phyloP scores from a whole-genome alignment of 257 asterid genomes.

The Parsonsia alboflavescens region DNA sequence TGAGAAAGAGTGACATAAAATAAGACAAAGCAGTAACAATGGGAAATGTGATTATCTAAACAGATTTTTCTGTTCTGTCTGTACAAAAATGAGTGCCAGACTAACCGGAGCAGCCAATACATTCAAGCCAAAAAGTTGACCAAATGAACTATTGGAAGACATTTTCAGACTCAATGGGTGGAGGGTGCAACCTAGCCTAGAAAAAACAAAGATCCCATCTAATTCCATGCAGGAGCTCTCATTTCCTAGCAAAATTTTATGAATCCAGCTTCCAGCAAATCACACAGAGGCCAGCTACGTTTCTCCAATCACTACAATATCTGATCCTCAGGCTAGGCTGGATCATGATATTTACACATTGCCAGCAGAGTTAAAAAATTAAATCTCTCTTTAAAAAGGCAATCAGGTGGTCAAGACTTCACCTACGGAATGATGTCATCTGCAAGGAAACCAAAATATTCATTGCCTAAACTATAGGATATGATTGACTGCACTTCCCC shows the following conservation, averaged over 20 bases:
- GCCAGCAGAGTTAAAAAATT: background rate
- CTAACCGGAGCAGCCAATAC: background rate
- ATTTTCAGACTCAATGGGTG: background rate
- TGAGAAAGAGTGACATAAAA: background rate
- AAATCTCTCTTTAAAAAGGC: background rate
- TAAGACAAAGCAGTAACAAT: background rate
- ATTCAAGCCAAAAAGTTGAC: background rate
- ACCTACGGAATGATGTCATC: background rate
- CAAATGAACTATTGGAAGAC: background rate
- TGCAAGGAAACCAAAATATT: background rate
- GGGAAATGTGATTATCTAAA: background rate
- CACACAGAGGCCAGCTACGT: background rate
- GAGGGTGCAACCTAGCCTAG: background rate
- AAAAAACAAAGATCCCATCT: background rate
- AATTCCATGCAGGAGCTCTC: background rate
- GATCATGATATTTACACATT: background rate
- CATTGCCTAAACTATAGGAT: constrained; percentile 20
- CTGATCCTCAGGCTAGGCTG: background rate
- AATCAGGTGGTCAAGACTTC: background rate
- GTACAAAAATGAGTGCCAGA: background rate
- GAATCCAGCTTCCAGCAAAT: background rate
- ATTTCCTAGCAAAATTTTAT: background rate
- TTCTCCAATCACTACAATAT: background rate
- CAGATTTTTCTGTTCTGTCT: background rate
- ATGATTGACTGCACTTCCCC: constrained; percentile 46